Conservation (phyloP, 2,329 filamentous ascomycete genomes). For the Niveomyces coronatus region DNA sequence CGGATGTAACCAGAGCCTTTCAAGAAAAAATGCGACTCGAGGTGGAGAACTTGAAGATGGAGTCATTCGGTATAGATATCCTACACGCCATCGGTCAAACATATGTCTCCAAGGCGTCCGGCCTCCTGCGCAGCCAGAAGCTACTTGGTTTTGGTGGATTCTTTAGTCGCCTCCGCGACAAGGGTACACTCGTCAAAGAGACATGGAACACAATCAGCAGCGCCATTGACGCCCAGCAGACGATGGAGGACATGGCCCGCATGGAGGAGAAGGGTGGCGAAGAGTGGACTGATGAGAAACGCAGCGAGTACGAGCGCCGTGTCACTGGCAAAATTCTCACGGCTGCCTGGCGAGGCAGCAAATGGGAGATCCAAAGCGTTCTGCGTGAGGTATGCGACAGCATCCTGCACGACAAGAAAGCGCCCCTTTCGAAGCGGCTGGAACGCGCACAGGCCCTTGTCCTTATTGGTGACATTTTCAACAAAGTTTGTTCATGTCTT, state of each 20-base stretch:
- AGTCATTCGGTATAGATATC: constrained; percentile 94
- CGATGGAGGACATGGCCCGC: constrained; percentile 98
- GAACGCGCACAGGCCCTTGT: constrained; percentile 86
- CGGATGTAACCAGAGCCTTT: constrained; percentile 79
- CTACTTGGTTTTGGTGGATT: constrained; percentile 94
- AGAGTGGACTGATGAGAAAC: constrained; percentile 97
- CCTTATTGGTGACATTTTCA: constrained; percentile 79
- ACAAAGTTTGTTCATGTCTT: constrained; percentile 57
- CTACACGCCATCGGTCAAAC: constrained; percentile 88
- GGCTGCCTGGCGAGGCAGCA: constrained; percentile 90
- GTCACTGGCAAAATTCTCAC: constrained; percentile 98
- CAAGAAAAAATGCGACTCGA: constrained; percentile 90
- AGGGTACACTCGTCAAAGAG: constrained; percentile 93
- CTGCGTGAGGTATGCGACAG: constrained; percentile 88
- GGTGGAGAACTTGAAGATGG: constrained; percentile 98
- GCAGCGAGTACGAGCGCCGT: constrained; percentile 86
- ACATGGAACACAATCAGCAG: constrained; percentile 97
- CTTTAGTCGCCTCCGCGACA: constrained; percentile 88
- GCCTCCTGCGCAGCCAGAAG: constrained; percentile 88
- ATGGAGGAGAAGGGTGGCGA: constrained; percentile 90
- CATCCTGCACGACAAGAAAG: constrained; percentile 68
- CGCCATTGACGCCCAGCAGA: constrained; percentile 93
- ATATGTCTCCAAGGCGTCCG: constrained; percentile 78
- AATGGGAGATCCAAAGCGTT: constrained; percentile 96
- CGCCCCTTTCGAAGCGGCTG: constrained; percentile 72